Conservation (phyloP, 1,139 yeast species). For the Suhomyces terraborum region DNA sequence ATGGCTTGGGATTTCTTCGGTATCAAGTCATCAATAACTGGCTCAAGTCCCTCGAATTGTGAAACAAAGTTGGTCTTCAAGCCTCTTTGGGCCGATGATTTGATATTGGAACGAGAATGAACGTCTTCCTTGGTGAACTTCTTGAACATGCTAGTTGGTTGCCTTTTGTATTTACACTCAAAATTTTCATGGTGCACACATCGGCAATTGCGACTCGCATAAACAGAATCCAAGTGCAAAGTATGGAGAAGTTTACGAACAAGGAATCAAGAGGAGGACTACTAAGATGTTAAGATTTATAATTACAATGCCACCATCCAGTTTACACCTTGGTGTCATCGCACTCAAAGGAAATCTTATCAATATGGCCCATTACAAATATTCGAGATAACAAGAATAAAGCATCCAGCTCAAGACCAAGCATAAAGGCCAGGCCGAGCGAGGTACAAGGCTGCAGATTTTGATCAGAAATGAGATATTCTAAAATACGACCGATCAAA, state of each 20-base stretch:
- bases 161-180: not conserved
- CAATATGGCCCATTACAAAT: conserved; percentile 59
- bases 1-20: conserved; percentile 92
- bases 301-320: conserved; percentile 74
- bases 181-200: conserved; percentile 6
- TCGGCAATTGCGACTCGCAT: conserved; percentile 3
- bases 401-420: conserved; percentile 59
- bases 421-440: conserved; percentile 52
- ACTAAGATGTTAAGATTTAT: conserved; percentile 55
- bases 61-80: conserved; percentile 70
- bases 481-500: too few relatives aligned
- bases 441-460: conserved; percentile 62
- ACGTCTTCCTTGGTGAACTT: conserved; percentile 86
- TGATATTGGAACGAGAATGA: conserved; percentile 87
- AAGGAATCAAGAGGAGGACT: not conserved
- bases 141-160: conserved; percentile 43
- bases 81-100: conserved; percentile 88
- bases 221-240: not conserved
- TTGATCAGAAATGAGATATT: too few relatives aligned
- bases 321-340: conserved; percentile 56
- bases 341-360: conserved; percentile 74
- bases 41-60: conserved; percentile 73
- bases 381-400: conserved; percentile 11
- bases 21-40: conserved; percentile 74
- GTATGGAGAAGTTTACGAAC: not conserved